These are phyloP conservation scores for Plasmodium berghei DNA, from an alignment of 169 alveolate species.

Conservation along the genomic window DNA sequence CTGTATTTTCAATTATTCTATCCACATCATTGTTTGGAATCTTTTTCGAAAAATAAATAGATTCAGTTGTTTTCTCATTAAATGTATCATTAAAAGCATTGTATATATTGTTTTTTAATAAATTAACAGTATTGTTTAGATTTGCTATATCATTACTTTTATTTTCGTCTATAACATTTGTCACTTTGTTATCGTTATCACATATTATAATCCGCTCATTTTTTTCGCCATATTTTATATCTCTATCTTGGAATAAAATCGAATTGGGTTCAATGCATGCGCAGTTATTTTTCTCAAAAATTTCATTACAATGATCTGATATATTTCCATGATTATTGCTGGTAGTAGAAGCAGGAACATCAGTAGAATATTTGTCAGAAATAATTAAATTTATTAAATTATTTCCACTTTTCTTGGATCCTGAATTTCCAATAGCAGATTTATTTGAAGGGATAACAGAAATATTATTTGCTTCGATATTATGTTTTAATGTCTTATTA, in stretches of 20 bases:
- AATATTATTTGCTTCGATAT: not conserved
- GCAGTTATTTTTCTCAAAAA: constrained; percentile 8
- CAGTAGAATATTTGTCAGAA: constrained; percentile 2
- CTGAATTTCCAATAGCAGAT: not conserved
- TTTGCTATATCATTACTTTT: constrained; percentile 20
- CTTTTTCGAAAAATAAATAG: not conserved
- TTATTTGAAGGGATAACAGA: not conserved
- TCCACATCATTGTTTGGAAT: not conserved
- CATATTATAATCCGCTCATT: not conserved
- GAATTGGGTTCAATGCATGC: not conserved
- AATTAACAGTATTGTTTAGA: constrained; percentile 36
- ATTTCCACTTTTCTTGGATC: constrained; percentile 8
- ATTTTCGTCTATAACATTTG: not conserved
- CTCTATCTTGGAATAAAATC: constrained; percentile 16
- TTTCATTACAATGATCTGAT: constrained; percentile 9
- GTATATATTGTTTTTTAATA: constrained; percentile 51
- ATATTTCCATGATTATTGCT: not conserved
- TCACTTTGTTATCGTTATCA: not conserved
- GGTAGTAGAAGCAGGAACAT: no score
- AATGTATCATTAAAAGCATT: constrained; percentile 19
- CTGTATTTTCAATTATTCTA: constrained; percentile 3
- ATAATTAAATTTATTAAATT: constrained; percentile 17
- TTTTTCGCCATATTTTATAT: not conserved
- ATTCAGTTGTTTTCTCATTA: constrained; percentile 19
- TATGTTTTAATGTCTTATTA: constrained; percentile 1